A percentile compares a stretch with the other conserved stretches of the same genome.
Conservation (phyloP, 192 early-diverging fungal genomes). For the Mortierella antarctica region DNA sequence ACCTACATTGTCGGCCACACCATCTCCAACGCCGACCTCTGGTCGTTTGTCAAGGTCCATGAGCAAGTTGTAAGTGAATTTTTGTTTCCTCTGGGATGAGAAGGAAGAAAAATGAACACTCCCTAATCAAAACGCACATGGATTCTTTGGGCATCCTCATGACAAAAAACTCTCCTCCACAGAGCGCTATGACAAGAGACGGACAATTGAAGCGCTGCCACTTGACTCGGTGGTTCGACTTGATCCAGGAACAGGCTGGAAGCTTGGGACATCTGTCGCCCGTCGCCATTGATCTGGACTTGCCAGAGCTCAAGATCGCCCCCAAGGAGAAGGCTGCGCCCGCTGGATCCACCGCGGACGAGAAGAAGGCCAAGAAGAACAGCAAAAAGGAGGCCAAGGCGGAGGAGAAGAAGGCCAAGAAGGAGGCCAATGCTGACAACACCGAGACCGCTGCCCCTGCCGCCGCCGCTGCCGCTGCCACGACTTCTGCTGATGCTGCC, state of each 20-base stretch:
- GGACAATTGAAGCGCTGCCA: slow-evolving; percentile 68
- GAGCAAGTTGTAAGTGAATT: slow-evolving; percentile 58
- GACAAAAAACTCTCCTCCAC: background rate
- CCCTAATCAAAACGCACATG: background rate
- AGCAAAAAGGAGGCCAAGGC: slow-evolving; percentile 58
- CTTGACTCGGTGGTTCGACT: slow-evolving; percentile 82
- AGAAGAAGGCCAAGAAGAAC: slow-evolving; percentile 56
- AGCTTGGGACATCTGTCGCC: slow-evolving; percentile 57
- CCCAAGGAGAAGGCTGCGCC: slow-evolving; percentile 58
- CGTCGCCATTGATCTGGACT: slow-evolving; percentile 66
- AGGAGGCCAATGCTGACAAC: slow-evolving; percentile 43
- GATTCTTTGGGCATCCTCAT: slow-evolving; percentile 5
- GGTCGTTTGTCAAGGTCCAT: slow-evolving; percentile 74
- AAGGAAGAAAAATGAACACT: too few relatives aligned
- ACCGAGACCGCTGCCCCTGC: slow-evolving; percentile 24
- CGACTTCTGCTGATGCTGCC: slow-evolving; percentile 33
- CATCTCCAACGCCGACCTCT: slow-evolving; percentile 73
- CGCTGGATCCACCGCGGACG: slow-evolving; percentile 18
- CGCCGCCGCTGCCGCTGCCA: slow-evolving; percentile 43
- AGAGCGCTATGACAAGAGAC: slow-evolving; percentile 62
- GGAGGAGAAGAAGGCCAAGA: slow-evolving; percentile 59
- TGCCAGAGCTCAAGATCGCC: slow-evolving; percentile 51
- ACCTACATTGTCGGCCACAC: slow-evolving; percentile 77
- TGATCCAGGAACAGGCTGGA: slow-evolving; percentile 75
- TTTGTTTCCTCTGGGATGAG: slow-evolving; percentile 15